phyloP scores from a whole-genome alignment of 179 eudicot genomes.

The Beta macrorhiza region DNA sequence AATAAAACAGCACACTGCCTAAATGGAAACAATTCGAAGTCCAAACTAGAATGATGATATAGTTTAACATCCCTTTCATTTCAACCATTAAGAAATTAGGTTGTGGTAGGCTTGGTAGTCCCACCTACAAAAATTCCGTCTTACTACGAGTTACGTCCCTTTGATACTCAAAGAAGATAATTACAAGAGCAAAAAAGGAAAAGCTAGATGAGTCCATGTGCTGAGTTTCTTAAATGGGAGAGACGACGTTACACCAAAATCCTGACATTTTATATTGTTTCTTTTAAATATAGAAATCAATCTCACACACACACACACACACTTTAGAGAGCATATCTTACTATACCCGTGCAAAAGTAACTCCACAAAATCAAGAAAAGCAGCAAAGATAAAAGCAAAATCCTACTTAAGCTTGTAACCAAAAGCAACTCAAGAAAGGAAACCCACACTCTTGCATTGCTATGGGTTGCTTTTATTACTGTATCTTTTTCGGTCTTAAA shows the following conservation, averaged over 20 bases:
- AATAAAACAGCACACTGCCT: background rate
- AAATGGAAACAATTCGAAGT: background rate
- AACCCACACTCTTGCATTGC: background rate
- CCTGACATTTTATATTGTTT: background rate
- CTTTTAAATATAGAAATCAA: background rate
- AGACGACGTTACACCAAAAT: background rate
- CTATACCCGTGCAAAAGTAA: conserved; percentile 2
- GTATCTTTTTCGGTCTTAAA: background rate
- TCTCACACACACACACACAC: background rate
- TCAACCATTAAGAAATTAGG: background rate
- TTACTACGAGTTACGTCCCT: background rate
- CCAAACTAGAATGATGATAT: background rate
- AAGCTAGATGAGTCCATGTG: background rate
- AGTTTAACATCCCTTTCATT: background rate
- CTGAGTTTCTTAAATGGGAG: background rate
- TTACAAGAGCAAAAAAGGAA: too few species aligned
- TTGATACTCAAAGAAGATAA: too few species aligned
- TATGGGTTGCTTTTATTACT: background rate
- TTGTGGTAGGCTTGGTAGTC: background rate
- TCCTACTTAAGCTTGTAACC: background rate
- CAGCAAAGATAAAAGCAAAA: background rate
- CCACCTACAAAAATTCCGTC: background rate
- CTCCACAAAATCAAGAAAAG: background rate
- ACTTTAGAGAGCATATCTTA: background rate
- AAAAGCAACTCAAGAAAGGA: background rate